Conservation (phyloP, 1,284 basidiomycete genomes). For the Sporisorium iseilematis-ciliati region DNA sequence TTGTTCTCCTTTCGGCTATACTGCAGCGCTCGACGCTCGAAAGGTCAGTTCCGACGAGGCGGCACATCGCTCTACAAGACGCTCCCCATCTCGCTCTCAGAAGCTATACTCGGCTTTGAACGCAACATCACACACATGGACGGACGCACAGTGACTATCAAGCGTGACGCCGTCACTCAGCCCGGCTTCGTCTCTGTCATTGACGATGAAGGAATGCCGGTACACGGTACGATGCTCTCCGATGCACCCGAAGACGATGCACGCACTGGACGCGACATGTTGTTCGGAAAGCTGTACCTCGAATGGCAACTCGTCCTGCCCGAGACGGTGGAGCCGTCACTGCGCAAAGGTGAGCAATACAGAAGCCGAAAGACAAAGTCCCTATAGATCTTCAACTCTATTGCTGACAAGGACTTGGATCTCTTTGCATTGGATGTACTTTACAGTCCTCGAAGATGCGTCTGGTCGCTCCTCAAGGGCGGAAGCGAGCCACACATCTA, state of each 20-base stretch:
- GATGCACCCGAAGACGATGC: slow-evolving; percentile 38
- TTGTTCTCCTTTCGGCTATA: neutral
- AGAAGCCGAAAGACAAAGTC: neutral
- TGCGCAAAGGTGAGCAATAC: slow-evolving; percentile 41
- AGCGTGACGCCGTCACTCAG: slow-evolving; percentile 61
- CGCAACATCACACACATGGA: slow-evolving; percentile 64
- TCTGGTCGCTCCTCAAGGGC: slow-evolving; percentile 11
- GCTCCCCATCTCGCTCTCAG: slow-evolving; percentile 58
- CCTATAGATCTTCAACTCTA: neutral
- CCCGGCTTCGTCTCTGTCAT: slow-evolving; percentile 59
- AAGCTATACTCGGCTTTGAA: slow-evolving; percentile 67
- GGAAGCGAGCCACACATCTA: neutral
- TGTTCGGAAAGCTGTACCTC: slow-evolving; percentile 64
- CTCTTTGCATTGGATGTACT: neutral
- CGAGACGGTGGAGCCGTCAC: slow-evolving; percentile 48
- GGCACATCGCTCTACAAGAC: slow-evolving; percentile 64
- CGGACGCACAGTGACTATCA: slow-evolving; percentile 55
- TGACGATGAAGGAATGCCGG: slow-evolving; percentile 64
- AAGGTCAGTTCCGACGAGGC: slow-evolving; percentile 60
- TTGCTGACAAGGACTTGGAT: neutral
- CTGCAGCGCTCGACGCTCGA: slow-evolving; percentile 33
- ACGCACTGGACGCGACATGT: slow-evolving; percentile 34
- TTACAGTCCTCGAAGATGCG: slow-evolving; percentile 24
- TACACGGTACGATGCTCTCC: slow-evolving; percentile 42
- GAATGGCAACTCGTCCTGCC: slow-evolving; percentile 65